These are phyloP conservation scores for Penicillium fuscoglaucum DNA, from an alignment of 2,329 filamentous ascomycete species.

Conservation along the genomic window DNA sequence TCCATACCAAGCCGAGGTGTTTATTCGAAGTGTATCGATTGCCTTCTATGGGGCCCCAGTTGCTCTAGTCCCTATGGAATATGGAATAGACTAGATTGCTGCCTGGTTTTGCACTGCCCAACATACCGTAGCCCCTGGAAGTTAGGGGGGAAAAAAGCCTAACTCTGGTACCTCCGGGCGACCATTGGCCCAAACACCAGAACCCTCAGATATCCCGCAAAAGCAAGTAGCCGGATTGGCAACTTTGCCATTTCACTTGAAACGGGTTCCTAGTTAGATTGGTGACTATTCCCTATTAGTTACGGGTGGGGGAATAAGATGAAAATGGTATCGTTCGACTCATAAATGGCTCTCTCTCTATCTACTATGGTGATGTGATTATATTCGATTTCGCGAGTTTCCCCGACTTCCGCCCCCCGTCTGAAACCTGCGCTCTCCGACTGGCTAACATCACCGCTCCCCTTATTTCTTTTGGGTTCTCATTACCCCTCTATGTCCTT, in stretches of 20 bases:
- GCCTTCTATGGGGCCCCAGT: neutral
- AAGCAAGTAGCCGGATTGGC: constrained; percentile 7
- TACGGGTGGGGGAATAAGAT: neutral
- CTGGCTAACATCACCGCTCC: constrained; percentile 1
- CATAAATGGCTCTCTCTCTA: neutral
- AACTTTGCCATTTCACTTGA: constrained; percentile 3
- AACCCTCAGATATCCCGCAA: constrained; percentile 9
- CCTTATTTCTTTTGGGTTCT: constrained; percentile 4
- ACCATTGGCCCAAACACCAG: neutral
- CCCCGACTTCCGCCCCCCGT: constrained; percentile 2
- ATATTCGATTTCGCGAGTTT: constrained; percentile 1
- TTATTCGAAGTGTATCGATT: constrained; percentile 11
- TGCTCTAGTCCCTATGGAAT: neutral
- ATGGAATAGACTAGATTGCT: neutral
- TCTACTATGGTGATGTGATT: neutral
- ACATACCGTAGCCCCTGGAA: neutral
- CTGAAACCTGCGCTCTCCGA: constrained; percentile 1
- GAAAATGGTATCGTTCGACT: neutral
- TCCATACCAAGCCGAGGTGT: constrained; percentile 15
- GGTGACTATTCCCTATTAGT: neutral
- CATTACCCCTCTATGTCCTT: constrained; percentile 25
- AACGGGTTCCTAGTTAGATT: constrained; percentile 1
- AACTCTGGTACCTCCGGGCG: neutral
- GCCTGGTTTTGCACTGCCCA: constrained; percentile 3
- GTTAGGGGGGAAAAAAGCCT: neutral